Percentiles rank a stretch among this genome's conserved stretches.
phyloP scores from a whole-genome alignment of 2,329 filamentous ascomycete species.

The Alternaria tenuissima region DNA sequence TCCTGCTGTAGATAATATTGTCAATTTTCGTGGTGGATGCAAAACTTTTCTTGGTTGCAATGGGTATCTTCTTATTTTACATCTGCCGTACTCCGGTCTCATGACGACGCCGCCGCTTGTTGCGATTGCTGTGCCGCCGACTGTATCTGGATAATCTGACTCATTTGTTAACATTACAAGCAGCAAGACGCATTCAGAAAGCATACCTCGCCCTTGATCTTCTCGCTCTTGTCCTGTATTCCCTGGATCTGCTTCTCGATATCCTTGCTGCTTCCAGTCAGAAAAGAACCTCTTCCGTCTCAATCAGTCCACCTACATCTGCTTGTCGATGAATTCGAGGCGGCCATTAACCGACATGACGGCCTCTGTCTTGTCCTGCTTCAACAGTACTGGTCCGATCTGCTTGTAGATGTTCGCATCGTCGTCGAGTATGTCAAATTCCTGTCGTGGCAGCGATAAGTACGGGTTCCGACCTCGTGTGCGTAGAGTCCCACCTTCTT shows the following conservation, averaged over 20 bases:
- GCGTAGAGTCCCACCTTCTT: slow-evolving; percentile 67
- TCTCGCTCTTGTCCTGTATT: slow-evolving; percentile 70
- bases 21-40: background rate
- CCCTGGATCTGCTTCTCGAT: slow-evolving; percentile 72
- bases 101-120: slow-evolving; percentile 25
- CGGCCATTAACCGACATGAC: slow-evolving; percentile 89
- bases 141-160: slow-evolving; percentile 43
- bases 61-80: slow-evolving; percentile 13
- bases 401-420: slow-evolving; percentile 95
- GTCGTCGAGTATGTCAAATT: slow-evolving; percentile 81
- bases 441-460: slow-evolving; percentile 58
- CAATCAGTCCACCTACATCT: slow-evolving; percentile 72
- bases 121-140: slow-evolving; percentile 36
- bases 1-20: background rate
- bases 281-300: background rate
- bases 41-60: background rate
- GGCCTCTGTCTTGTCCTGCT: slow-evolving; percentile 92
- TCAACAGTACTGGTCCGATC: slow-evolving; percentile 88
- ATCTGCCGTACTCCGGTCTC: background rate
- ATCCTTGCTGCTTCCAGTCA: slow-evolving; percentile 61
- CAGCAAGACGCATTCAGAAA: background rate
- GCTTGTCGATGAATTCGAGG: slow-evolving; percentile 89
- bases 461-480: background rate
- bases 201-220: slow-evolving; percentile 69
- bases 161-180: slow-evolving; percentile 7